phyloP scores from a whole-genome alignment of 2,329 filamentous ascomycete genomes.

The Blastomyces emzantsi region DNA sequence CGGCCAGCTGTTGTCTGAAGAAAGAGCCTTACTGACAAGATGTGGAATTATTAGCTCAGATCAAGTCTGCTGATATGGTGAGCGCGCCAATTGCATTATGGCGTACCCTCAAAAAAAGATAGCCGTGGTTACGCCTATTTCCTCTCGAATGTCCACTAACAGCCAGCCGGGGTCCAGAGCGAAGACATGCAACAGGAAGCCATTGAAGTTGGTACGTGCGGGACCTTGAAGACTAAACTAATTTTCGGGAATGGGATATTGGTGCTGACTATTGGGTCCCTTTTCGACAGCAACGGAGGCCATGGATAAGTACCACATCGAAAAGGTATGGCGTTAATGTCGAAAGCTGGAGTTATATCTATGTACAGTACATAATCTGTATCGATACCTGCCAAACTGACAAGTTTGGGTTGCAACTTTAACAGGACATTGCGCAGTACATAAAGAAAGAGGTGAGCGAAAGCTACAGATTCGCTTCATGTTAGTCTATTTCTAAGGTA shows the following conservation, averaged over 20 bases:
- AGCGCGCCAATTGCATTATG: not conserved
- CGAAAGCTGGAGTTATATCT: constrained; percentile 4
- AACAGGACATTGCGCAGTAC: constrained; percentile 83
- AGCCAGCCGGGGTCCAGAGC: constrained; percentile 50
- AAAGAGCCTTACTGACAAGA: not conserved
- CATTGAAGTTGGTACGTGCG: constrained; percentile 77
- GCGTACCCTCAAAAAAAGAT: constrained; percentile 25
- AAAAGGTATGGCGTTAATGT: constrained; percentile 48
- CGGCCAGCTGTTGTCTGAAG: constrained; percentile 2
- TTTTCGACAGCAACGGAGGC: constrained; percentile 53
- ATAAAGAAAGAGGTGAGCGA: constrained; percentile 79
- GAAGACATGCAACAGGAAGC: constrained; percentile 96
- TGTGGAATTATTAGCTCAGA: constrained; percentile 58
- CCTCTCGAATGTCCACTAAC: constrained; percentile 16
- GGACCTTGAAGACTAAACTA: not conserved
- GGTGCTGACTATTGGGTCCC: constrained; percentile 21
- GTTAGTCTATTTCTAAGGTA: constrained; percentile 7
- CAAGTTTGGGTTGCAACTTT: not conserved
- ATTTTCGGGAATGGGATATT: not conserved
- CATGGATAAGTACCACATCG: constrained; percentile 62
- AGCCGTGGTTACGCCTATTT: constrained; percentile 4
- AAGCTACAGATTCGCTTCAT: constrained; percentile 1
- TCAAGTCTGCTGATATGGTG: constrained; percentile 99
- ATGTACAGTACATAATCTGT: constrained; percentile 2
- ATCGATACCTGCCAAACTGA: constrained; percentile 14